Evolutionary conservation across 2,329 filamentous ascomycete species (phyloP), one percentile per base, ranked within the genome.

Genomic region (Diplodia seriata): DNA sequence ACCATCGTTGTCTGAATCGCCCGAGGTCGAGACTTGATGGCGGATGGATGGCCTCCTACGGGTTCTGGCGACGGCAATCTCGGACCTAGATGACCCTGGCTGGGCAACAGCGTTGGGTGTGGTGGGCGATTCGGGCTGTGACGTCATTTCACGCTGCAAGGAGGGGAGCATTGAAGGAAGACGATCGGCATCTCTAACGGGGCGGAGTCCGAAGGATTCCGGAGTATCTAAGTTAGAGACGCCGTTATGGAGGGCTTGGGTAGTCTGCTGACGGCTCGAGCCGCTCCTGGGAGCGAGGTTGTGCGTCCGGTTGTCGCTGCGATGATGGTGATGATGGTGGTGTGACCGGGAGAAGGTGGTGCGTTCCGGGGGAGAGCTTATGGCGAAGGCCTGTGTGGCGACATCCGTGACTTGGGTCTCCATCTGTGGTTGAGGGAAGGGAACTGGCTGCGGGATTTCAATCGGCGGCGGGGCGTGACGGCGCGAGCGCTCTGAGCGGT

Each of bases 391-490:
- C 63, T 86, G 87, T 33, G 89, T 87, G 6, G 87, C 88, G 55
- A 85, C 82, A 72, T 92, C 89, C 77, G 85, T 84, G 15, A 81
- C 77, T 66, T 84, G 84, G 40, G 83, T 78, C 62, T 87, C 85
- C 56, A 81, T 73, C 11, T 81, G 76, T 23, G 79, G 85, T 77
- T 76, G 83, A 69, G 72, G 73, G 78, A 79, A 78, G 81, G 77
- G 70, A n/a, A 78, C 86, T 75, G 77, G 83, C 77, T 80, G 86
- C 20, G 91, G 89, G 23, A 94, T 91, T 74, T 94, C 91, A 76
- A 96, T 94, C 40, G 93, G 91, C 61, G 94, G 93, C 72, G 93
- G 92, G 36, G 91, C 89, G 76, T 95, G 91, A 74, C 94, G 87
- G 71, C 93, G 88, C 61, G 77, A 80, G 70, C 81, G 80, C 61